phyloP scores from a whole-genome alignment of 2,329 filamentous ascomycete genomes.

The Penicillium rolfsii region DNA sequence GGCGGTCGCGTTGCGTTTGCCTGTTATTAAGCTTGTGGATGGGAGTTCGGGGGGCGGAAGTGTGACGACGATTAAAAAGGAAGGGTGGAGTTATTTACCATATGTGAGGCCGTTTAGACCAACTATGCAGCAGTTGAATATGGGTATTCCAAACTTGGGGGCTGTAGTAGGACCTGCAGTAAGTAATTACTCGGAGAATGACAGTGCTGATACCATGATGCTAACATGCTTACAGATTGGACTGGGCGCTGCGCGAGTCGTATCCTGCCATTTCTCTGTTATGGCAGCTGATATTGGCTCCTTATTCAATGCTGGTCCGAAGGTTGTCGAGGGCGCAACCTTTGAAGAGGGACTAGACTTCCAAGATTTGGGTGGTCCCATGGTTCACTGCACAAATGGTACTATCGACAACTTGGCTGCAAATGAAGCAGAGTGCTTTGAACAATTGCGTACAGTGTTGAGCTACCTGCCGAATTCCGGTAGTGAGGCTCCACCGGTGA shows the following conservation, averaged over 20 bases:
- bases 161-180: conserved; percentile 64
- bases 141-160: conserved; percentile 66
- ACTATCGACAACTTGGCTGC: conserved; percentile 67
- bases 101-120: conserved; percentile 58
- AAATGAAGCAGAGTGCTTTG: conserved; percentile 64
- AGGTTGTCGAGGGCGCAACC: conserved; percentile 64
- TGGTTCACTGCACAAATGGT: conserved; percentile 66
- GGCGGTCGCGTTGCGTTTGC: conserved; percentile 59
- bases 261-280: conserved; percentile 66
- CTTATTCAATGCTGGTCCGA: conserved; percentile 66
- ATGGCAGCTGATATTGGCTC: conserved; percentile 67
- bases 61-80: conserved; percentile 61
- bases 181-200: conserved; percentile 11
- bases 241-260: conserved; percentile 63
- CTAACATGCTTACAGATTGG: conserved; percentile 51
- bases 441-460: conserved; percentile 62
- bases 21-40: conserved; percentile 67
- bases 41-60: conserved; percentile 66
- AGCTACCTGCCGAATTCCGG: conserved; percentile 63
- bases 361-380: conserved; percentile 62
- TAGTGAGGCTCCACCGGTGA: conserved; percentile 56
- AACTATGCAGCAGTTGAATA: conserved; percentile 62
- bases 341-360: conserved; percentile 66
- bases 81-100: conserved; percentile 64
- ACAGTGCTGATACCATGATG: background rate